phyloP scores from a whole-genome alignment of 192 early-diverging fungal genomes.

The Podila epicladia region DNA sequence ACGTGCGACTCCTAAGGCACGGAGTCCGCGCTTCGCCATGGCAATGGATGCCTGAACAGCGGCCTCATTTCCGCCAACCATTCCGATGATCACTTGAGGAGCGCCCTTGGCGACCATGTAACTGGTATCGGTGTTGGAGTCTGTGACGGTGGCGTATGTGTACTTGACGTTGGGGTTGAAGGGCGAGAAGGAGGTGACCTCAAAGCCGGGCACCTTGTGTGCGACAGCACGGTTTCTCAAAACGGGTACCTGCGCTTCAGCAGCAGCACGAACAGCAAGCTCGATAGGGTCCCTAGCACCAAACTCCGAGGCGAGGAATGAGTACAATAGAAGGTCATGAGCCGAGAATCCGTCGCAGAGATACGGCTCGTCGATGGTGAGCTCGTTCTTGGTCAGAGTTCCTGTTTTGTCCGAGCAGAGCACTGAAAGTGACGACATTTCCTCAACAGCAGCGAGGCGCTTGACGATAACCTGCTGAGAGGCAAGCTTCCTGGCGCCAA shows the following conservation, averaged over 20 bases:
- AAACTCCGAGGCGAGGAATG: slow-evolving; percentile 86
- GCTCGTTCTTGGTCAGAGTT: slow-evolving; percentile 90
- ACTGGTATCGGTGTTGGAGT: slow-evolving; percentile 71
- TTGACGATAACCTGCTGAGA: slow-evolving; percentile 92
- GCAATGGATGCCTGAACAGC: slow-evolving; percentile 62
- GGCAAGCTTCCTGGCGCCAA: slow-evolving; percentile 89
- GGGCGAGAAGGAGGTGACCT: slow-evolving; percentile 83
- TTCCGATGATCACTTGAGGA: slow-evolving; percentile 71
- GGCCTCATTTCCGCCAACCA: slow-evolving; percentile 60
- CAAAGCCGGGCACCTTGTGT: slow-evolving; percentile 88
- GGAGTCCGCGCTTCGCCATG: slow-evolving; percentile 73
- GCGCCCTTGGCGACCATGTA: slow-evolving; percentile 92
- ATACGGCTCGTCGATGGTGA: slow-evolving; percentile 89
- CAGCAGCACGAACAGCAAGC: slow-evolving; percentile 83
- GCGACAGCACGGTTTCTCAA: slow-evolving; percentile 44
- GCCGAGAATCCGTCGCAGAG: slow-evolving; percentile 71
- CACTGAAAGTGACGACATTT: slow-evolving; percentile 89
- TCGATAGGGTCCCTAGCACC: slow-evolving; percentile 93
- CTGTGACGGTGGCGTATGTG: slow-evolving; percentile 84
- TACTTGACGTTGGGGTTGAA: slow-evolving; percentile 91
- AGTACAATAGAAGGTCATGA: slow-evolving; percentile 83
- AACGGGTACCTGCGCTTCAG: slow-evolving; percentile 62
- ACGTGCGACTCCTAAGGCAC: slow-evolving; percentile 76
- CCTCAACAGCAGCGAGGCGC: slow-evolving; percentile 93
- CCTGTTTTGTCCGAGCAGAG: slow-evolving; percentile 90